These are phyloP conservation scores for Zygosaccharomyces sapae DNA, from an alignment of 1,139 yeast species.

Conservation along the genomic window DNA sequence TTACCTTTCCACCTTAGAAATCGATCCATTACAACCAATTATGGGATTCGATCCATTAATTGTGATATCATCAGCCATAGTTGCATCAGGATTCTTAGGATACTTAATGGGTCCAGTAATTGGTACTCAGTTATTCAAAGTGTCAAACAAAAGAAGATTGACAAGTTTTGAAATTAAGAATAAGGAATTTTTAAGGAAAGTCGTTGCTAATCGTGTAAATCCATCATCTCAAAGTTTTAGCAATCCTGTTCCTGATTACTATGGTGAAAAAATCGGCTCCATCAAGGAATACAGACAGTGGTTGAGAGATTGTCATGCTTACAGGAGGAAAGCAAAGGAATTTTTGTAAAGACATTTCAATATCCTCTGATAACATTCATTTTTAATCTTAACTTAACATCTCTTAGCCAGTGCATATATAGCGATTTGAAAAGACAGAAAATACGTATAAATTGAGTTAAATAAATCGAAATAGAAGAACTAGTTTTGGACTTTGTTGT, in stretches of 20 bases:
- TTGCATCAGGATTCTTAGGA: slow-evolving; percentile 72
- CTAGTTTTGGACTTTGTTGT: slow-evolving; percentile 14
- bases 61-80: slow-evolving; percentile 63
- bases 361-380: neutral
- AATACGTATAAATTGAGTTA: neutral
- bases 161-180: slow-evolving; percentile 56
- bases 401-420: neutral
- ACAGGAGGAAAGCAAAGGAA: slow-evolving; percentile 77
- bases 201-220: slow-evolving; percentile 78
- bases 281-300: slow-evolving; percentile 86
- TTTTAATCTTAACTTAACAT: neutral
- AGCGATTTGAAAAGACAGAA: neutral
- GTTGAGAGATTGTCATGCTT: slow-evolving; percentile 92
- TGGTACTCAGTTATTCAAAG: slow-evolving; percentile 66
- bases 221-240: slow-evolving; percentile 89
- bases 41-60: slow-evolving; percentile 85
- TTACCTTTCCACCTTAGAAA: slow-evolving; percentile 70
- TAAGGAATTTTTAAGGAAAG: slow-evolving; percentile 65
- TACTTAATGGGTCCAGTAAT: slow-evolving; percentile 78
- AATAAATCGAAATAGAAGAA: neutral
- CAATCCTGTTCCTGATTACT: slow-evolving; percentile 96
- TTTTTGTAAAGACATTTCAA: slow-evolving; percentile 46
- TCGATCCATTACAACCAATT: slow-evolving; percentile 76
- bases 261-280: slow-evolving; percentile 91
- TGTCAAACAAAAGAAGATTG: slow-evolving; percentile 48